phyloP scores from a whole-genome alignment of 1,284 basidiomycete species.

The Boletus sp. region DNA sequence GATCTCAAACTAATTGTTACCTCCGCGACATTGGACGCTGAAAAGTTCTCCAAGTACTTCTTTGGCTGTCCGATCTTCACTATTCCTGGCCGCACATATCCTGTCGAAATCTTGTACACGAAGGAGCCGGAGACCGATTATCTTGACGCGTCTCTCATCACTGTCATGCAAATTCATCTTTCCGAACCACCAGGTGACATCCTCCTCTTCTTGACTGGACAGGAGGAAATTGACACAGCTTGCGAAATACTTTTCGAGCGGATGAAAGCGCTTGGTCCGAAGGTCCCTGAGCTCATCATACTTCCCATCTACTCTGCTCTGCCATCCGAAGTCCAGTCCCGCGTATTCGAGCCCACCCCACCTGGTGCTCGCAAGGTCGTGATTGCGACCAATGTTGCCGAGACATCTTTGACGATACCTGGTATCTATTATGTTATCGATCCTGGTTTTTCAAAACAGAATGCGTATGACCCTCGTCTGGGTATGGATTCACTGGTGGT shows the following conservation, averaged over 20 bases:
- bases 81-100: slow-evolving; percentile 98
- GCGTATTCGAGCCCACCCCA: slow-evolving; percentile 96
- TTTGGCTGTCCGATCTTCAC: slow-evolving; percentile 98
- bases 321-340: slow-evolving; percentile 95
- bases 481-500: slow-evolving; percentile 99
- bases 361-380: slow-evolving; percentile 96
- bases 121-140: slow-evolving; percentile 99
- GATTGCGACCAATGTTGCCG: slow-evolving; percentile 98
- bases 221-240: slow-evolving; percentile 97
- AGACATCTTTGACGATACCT: slow-evolving; percentile 97
- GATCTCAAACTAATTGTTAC: slow-evolving; percentile 98
- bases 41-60: slow-evolving; percentile 99
- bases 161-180: slow-evolving; percentile 98
- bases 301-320: slow-evolving; percentile 97
- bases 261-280: slow-evolving; percentile 95
- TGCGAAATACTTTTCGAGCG: slow-evolving; percentile 97
- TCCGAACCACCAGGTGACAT: slow-evolving; percentile 97
- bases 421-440: slow-evolving; percentile 99
- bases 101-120: slow-evolving; percentile 95
- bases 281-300: slow-evolving; percentile 95
- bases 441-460: slow-evolving; percentile 98
- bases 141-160: slow-evolving; percentile 95
- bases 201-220: slow-evolving; percentile 95
- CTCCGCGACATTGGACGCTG: slow-evolving; percentile 97
- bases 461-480: slow-evolving; percentile 94